phyloP scores from a whole-genome alignment of 2,329 filamentous ascomycete species.

The Fusarium liriodendri region DNA sequence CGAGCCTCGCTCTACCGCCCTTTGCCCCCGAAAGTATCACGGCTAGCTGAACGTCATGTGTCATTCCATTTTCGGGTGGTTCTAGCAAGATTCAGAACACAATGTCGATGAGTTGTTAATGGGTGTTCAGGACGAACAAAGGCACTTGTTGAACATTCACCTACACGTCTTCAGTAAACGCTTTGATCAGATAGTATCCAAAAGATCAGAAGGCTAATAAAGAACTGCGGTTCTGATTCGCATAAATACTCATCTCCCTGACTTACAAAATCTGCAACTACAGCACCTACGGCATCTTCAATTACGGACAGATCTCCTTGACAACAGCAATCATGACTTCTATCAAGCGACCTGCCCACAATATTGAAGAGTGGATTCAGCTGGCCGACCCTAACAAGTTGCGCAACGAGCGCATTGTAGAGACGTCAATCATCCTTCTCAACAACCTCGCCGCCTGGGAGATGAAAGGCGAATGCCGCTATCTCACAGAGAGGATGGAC shows the following conservation, averaged over 20 bases:
- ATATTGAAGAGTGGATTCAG: background rate
- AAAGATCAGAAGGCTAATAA: background rate
- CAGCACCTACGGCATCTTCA: background rate
- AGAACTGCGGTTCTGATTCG: background rate
- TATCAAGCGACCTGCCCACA: background rate
- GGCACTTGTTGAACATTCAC: background rate
- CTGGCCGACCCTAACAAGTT: background rate
- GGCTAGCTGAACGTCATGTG: background rate
- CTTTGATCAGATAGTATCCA: background rate
- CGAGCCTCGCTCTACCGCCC: too few relatives aligned
- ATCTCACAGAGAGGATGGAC: background rate
- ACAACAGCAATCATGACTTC: background rate
- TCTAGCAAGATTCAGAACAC: background rate
- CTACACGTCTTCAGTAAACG: background rate
- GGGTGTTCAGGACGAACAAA: background rate
- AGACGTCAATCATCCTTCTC: background rate
- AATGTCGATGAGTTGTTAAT: background rate
- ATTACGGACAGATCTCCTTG: background rate
- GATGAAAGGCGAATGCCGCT: background rate
- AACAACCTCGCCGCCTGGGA: background rate
- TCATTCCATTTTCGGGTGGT: background rate
- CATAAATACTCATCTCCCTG: background rate
- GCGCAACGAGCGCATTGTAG: background rate
- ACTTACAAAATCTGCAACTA: background rate
- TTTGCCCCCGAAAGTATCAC: background rate